Evolutionary conservation across 2,329 filamentous ascomycete genomes (phyloP).

Genomic region (Penicillium oxalicum): DNA sequence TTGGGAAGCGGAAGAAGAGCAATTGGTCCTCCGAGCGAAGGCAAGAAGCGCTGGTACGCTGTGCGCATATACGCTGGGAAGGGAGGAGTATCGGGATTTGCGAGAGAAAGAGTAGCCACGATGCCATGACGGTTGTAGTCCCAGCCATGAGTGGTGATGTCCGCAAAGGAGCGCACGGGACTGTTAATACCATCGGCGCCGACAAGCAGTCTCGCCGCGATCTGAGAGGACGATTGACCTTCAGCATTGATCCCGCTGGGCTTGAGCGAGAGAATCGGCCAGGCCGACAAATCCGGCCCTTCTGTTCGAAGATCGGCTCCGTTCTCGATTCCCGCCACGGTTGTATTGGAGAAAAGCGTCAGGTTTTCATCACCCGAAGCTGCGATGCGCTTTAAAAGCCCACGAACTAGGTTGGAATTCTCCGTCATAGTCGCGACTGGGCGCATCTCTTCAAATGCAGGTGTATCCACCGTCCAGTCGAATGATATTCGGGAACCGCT

Average conservation of each 20-base stretch:
- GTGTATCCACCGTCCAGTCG: constrained; percentile 57
- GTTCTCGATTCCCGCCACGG: constrained; percentile 71
- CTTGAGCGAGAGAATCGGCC: constrained; percentile 75
- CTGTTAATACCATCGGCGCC: constrained; percentile 94
- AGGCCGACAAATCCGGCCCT: constrained; percentile 70
- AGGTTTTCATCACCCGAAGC: constrained; percentile 56
- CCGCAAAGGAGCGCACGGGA: constrained; percentile 82
- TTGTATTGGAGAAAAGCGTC: constrained; percentile 67
- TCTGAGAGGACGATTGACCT: constrained; percentile 40
- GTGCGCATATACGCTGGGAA: constrained; percentile 52
- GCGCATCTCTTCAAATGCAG: constrained; percentile 43
- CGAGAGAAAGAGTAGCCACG: constrained; percentile 77
- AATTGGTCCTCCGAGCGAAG: constrained; percentile 69
- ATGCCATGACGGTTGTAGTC: constrained; percentile 88
- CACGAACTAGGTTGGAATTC: constrained; percentile 81
- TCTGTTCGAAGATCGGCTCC: constrained; percentile 59
- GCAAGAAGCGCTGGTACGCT: constrained; percentile 92
- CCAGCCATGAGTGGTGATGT: constrained; percentile 81
- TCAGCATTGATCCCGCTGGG: constrained; percentile 38
- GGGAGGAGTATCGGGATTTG: constrained; percentile 34
- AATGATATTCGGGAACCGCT: constrained; percentile 84
- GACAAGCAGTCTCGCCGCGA: constrained; percentile 78
- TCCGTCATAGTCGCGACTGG: constrained; percentile 95
- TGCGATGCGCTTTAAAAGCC: constrained; percentile 64
- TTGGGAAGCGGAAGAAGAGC: constrained; percentile 86